Evolutionary conservation across 2,329 filamentous ascomycete species (phyloP), one percentile per base, ranked within the genome.

Genomic region (Dactylonectria macrodidyma): DNA sequence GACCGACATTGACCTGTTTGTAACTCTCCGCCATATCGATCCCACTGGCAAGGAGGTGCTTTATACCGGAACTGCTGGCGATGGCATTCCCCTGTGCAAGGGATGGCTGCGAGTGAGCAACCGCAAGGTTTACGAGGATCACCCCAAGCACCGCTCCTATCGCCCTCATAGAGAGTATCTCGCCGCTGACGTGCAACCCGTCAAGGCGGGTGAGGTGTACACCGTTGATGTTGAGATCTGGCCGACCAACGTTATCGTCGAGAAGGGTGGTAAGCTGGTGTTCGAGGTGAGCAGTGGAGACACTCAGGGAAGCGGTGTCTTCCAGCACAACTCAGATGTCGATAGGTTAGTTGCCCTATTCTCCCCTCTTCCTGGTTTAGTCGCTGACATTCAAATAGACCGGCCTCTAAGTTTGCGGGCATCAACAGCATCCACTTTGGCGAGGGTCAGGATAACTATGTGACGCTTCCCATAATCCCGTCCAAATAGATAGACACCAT

Each of bases 61-160:
- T 71, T 92, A 92, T 77, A 92, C 90, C 0, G 90, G 90, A 38
- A 91, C 90, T 2, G 88, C 88, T 0, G 90, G 90, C 12, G 90
- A 92, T 67, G 86, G 88, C 0, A 84, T 92, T 0, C 90, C 90
- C 0, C 81, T 92, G 0, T 84, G 85, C 59, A 92, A 92, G 77
- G 90, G 90, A 24, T 92, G 89, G 89, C 84, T 92, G 10, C 85
- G 89, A 1, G 84, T 86, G 11, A 87, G 84, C 38, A 78, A 90
- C 19, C 86, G 90, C 22, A 89, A 88, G 74, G 84, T 86, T 3
- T 83, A 89, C 66, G 73, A 80, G 1, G 73, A 84, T 6, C 81
- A 90, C 72, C 83, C 84, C 0, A 85, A 84, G 68, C 84, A 91
- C 72, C 80, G 85, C 5, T 72, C 81, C 0, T 90, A 85, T 74